Evolutionary conservation across 139 green algal genomes (phyloP), one percentile per base, ranked within the genome.

Genomic region (Gonium pectorale): DNA sequence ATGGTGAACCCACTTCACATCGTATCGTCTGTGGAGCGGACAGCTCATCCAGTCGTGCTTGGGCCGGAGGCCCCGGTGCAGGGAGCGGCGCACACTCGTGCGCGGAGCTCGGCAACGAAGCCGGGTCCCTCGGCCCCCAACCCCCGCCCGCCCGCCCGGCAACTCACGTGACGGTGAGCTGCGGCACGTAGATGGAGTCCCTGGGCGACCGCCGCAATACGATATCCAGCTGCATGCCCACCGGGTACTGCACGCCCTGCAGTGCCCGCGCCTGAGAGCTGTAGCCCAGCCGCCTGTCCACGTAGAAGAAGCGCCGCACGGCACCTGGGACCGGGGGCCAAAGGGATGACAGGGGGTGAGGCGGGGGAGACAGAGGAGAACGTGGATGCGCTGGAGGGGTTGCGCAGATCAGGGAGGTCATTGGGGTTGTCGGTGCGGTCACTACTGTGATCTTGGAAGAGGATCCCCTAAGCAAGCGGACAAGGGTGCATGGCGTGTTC

Each of bases 251-350:
- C 54, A 91, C 66, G 0, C 79, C 85, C 67, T 90, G 63, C 22
- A 64, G 80, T 46, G 1, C 2, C 49, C 33, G 24, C 29, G 35
- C 43, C 71, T 63, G 69, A 21, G 37, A 15, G 38, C 52, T 74
- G 38, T 66, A 86, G 67, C 80, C 86, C 56, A 93, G 85, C 40
- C 46, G 41, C 6, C 51, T 62, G 35, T 93, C 90, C 43, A 91
- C 71, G 70, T 80, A 92, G 83, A 92, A 92, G 74, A 94, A 94
- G 40, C 91, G 87, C 22, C 89, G 86, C 62, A 94, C 90, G 38
- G 88, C 87, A 41, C 87, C 87, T 91, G 56, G 56, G 6, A 6
- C 19, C 19, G 56, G 56, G 56, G n/a, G 56, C 13, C 49, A 56
- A 17, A 56, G 49, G 49, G 49, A 56, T 56, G 17, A 56, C 13